Evolutionary conservation across 2,329 filamentous ascomycete genomes (phyloP).

Genomic region (Tolypocladium album): DNA sequence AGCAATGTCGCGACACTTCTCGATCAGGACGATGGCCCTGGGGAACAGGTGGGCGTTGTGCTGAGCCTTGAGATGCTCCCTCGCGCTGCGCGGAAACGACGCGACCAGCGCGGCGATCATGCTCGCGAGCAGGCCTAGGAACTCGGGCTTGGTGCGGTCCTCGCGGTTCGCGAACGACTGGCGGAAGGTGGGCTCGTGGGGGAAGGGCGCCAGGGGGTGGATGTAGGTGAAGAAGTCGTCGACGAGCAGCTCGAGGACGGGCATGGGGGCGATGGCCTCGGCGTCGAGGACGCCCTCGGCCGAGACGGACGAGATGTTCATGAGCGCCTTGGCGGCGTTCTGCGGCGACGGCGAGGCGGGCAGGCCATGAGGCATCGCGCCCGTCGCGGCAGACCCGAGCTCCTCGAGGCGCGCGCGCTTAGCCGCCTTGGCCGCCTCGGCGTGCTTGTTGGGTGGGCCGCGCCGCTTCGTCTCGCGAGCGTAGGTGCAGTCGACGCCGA

Average conservation of each 20-base stretch:
- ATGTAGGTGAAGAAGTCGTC: slow-evolving; percentile 81
- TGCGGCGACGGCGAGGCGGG: slow-evolving; percentile 30
- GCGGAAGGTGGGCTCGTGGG: slow-evolving; percentile 68
- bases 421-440: slow-evolving; percentile 43
- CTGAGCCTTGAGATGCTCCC: slow-evolving; percentile 56
- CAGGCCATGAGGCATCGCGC: slow-evolving; percentile 2
- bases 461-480: slow-evolving; percentile 46
- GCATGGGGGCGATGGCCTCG: slow-evolving; percentile 61
- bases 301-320: slow-evolving; percentile 31
- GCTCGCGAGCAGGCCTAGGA: slow-evolving; percentile 59
- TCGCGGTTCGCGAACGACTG: slow-evolving; percentile 56
- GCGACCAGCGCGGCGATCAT: slow-evolving; percentile 68
- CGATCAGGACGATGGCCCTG: slow-evolving; percentile 57
- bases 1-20: slow-evolving; percentile 60
- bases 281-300: slow-evolving; percentile 38
- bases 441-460: slow-evolving; percentile 49
- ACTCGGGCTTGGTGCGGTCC: slow-evolving; percentile 54
- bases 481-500: slow-evolving; percentile 48
- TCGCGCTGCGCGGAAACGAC: slow-evolving; percentile 63
- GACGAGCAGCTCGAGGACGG: slow-evolving; percentile 57
- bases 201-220: slow-evolving; percentile 66
- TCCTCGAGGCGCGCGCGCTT: slow-evolving; percentile 32
- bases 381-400: slow-evolving; percentile 3
- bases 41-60: slow-evolving; percentile 56
- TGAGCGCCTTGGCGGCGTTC: slow-evolving; percentile 35